A percentile compares a stretch with the other conserved stretches of the same genome.
These are phyloP conservation scores for Cladobotryum protrusum DNA, from an alignment of 2,329 filamentous ascomycete species.

Conservation along the genomic window DNA sequence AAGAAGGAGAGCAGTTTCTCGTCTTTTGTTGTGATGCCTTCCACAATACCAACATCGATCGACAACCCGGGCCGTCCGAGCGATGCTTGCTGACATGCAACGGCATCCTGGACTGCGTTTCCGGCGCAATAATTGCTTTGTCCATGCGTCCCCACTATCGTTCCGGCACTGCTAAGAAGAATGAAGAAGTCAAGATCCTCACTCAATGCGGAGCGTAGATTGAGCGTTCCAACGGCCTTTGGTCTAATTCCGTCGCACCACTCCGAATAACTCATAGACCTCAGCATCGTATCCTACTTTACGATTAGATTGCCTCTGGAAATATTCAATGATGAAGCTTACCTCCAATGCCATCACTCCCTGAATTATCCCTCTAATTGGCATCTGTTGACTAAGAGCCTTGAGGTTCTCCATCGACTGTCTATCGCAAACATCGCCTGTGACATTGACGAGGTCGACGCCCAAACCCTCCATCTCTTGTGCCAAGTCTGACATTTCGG, in stretches of 20 bases:
- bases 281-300: not conserved
- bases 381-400: not conserved
- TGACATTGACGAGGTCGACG: constrained; percentile 4
- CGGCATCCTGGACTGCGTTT: constrained; percentile 8
- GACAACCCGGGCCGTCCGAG: constrained; percentile 4
- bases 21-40: not conserved
- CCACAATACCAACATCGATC: constrained; percentile 1
- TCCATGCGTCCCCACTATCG: constrained; percentile 1
- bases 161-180: constrained; percentile 1
- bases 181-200: constrained; percentile 10
- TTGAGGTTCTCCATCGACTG: constrained; percentile 3
- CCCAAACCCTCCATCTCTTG: constrained; percentile 3
- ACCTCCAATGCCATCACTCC: constrained; percentile 1
- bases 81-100: constrained; percentile 1
- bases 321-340: not conserved
- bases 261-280: not conserved
- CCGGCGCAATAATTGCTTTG: not conserved
- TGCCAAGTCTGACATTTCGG: not conserved
- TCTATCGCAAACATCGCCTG: not conserved
- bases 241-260: not conserved
- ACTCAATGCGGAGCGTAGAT: not conserved
- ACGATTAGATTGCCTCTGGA: not conserved
- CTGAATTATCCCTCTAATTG: constrained; percentile 6
- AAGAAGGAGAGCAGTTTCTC: not conserved
- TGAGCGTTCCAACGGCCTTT: not conserved